These are phyloP conservation scores for Talaromyces nanjingensis DNA, from an alignment of 495 filamentous ascomycete genomes.

Conservation along the genomic window DNA sequence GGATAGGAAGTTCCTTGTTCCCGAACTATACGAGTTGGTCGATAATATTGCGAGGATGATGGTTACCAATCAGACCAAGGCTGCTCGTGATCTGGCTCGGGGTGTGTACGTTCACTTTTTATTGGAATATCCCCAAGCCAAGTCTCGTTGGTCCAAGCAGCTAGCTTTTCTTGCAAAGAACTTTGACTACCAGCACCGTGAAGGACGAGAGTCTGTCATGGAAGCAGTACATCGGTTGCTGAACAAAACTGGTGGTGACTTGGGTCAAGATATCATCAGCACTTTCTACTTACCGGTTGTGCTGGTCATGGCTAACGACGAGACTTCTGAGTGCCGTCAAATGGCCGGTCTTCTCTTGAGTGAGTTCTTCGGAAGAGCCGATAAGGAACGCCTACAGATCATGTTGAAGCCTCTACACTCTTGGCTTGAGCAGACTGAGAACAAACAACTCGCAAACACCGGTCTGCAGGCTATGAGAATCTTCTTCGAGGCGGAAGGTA, in stretches of 20 bases:
- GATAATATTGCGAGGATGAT: slow-evolving; percentile 87
- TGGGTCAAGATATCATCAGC: slow-evolving; percentile 72
- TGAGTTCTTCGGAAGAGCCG: slow-evolving; percentile 70
- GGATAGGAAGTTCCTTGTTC: slow-evolving; percentile 74
- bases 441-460: slow-evolving; percentile 59
- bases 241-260: slow-evolving; percentile 69
- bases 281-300: slow-evolving; percentile 83
- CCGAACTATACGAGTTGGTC: slow-evolving; percentile 82
- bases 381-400: slow-evolving; percentile 59
- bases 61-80: slow-evolving; percentile 88
- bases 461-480: slow-evolving; percentile 75
- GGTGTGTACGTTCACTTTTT: slow-evolving; percentile 91
- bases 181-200: slow-evolving; percentile 78
- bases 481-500: slow-evolving; percentile 66
- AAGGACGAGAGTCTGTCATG: slow-evolving; percentile 85
- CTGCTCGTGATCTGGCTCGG: slow-evolving; percentile 77
- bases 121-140: slow-evolving; percentile 88
- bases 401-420: slow-evolving; percentile 61
- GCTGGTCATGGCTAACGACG: slow-evolving; percentile 80
- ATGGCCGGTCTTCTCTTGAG: slow-evolving; percentile 76
- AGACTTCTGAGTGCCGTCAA: slow-evolving; percentile 75
- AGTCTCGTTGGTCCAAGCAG: slow-evolving; percentile 80
- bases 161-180: slow-evolving; percentile 83
- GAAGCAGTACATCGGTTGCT: slow-evolving; percentile 79
- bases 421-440: slow-evolving; percentile 71